Evolutionary conservation across 2,329 filamentous ascomycete genomes (phyloP), one percentile per base, ranked within the genome.

Genomic region (Diaporthe capsici): DNA sequence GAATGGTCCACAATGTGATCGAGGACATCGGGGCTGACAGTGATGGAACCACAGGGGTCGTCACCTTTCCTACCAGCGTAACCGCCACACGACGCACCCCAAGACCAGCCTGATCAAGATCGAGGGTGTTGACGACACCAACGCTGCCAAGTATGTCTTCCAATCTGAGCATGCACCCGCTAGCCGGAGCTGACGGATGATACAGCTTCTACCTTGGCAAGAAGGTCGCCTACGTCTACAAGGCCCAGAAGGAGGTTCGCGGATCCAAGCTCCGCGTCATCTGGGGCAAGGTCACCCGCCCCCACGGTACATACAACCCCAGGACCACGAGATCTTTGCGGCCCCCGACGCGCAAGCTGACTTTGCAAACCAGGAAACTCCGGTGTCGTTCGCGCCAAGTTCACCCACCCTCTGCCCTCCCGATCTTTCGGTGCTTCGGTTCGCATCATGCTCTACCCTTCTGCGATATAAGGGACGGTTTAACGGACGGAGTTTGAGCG

Each of bases 241-340:
- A 96, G 86, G 96, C 93, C 83, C 93, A 95, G 89, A 96, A 93
- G 89, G 95, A 98, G 91, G 92, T 98, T 85, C 94, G 96, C 84
- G 97, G 97, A 86, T 96, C 95, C 87, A 98, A 98, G 94, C 97
- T 98, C 90, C 93, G 96, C 85, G 94, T 98, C 83, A 98, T 98
- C 91, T 98, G 96, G 95, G 96, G 96, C 91, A 98, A 98, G 92
- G 94, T 98, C 86, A 98, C 95, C 86, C 91, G 95, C 85, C 93
- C 95, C 86, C 96, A 98, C 90, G 96, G 94, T 96, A 94, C 83
- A 88, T 86, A 77, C 67, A 73, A 47, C 34, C 63, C 68, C 63
- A 51, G 28, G 31, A 70, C 20, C 25, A 22, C 31, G 34, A 68
- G n/a, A 25, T 39, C 17, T 28, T 28, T 55, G 65, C 34, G 65